A percentile compares a stretch with the other conserved stretches of the same genome.
These are phyloP conservation scores for Cubamyces lactineus DNA, from an alignment of 768 basidiomycete genomes.

Conservation along the genomic window DNA sequence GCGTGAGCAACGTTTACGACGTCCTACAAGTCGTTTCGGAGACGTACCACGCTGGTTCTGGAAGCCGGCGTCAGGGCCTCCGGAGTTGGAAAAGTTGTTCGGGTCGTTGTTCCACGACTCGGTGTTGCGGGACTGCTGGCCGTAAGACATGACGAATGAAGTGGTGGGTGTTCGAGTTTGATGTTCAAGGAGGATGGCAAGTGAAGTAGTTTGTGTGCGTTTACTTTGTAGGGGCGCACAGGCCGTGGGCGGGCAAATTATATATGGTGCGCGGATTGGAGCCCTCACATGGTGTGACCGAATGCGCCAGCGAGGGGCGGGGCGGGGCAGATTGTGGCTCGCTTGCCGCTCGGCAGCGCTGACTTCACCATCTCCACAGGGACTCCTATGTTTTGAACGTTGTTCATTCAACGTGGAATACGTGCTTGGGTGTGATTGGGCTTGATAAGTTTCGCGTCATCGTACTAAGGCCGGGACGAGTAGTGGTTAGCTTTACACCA, in stretches of 20 bases:
- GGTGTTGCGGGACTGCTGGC: constrained; percentile 16
- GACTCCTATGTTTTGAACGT: background rate
- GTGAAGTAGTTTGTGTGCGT: background rate
- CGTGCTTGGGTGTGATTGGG: too few species aligned
- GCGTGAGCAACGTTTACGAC: too few species aligned
- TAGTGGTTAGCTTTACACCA: too few species aligned
- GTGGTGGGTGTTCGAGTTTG: background rate
- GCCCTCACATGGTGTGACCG: constrained; percentile 6
- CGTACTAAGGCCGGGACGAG: too few species aligned
- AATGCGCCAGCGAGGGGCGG: background rate
- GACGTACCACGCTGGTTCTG: constrained; percentile 5
- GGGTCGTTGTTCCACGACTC: constrained; percentile 28
- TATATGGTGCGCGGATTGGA: constrained; percentile 2
- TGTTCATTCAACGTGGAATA: background rate
- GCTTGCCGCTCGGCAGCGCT: background rate
- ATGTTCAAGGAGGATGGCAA: background rate
- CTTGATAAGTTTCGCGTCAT: too few species aligned
- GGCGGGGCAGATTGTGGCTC: background rate
- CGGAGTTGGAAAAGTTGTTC: constrained; percentile 20
- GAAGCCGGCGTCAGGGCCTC: constrained; percentile 15
- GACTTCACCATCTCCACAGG: constrained; percentile 9
- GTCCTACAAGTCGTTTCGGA: too few species aligned
- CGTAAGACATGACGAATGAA: constrained; percentile 17
- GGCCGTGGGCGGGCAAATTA: background rate
- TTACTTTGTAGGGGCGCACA: background rate